Evolutionary conservation across 2,329 filamentous ascomycete species (phyloP), one percentile per base, ranked within the genome.

Genomic region (Erysiphe neolycopersici): DNA sequence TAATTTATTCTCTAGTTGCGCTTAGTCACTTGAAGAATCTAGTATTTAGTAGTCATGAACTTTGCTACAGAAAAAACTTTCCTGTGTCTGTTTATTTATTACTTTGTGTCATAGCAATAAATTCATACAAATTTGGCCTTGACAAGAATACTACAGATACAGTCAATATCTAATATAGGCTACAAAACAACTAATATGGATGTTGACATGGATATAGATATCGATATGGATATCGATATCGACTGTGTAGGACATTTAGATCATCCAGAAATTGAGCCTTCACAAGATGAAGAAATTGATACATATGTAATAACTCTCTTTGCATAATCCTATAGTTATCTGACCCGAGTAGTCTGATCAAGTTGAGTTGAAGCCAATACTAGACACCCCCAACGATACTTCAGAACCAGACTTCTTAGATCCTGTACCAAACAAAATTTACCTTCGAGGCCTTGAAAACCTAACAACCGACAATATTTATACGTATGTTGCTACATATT

Each of bases 391-490:
- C 10, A 54, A 54, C 17, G 50, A 55, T 41, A 49, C 35, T 31
- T 46, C 46, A 41, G 49, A 47, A n/a, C 38, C 51, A 32, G 48
- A 52, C n/a, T 43, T 51, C 13, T 40, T 46, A 32, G 48, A 54
- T 8, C 47, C 45, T n/a, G 33, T 45, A 9, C 52, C 49, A 11
- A 43, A 54, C 14, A 56, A 55, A 42, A 45, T 56, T n/a, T 77
- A 94, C 59, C 64, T 98, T 43, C 73, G 75, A 47, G 87, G 87
- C 17, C 68, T 95, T 3, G 79, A 92, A 54, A 73, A 77, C 38
- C 64, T 95, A 56, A 81, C 78, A 30, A 84, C 84, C 26, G 68
- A 73, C 44, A 74, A 93, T 49, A 77, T 95, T 52, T 76, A 79
- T 52, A 65, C 69, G 46, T 94, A 84, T 53, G 71, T 82, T 9